Conservation (phyloP, 495 filamentous ascomycete genomes). For the Podospora bellae-mahoneyi region DNA sequence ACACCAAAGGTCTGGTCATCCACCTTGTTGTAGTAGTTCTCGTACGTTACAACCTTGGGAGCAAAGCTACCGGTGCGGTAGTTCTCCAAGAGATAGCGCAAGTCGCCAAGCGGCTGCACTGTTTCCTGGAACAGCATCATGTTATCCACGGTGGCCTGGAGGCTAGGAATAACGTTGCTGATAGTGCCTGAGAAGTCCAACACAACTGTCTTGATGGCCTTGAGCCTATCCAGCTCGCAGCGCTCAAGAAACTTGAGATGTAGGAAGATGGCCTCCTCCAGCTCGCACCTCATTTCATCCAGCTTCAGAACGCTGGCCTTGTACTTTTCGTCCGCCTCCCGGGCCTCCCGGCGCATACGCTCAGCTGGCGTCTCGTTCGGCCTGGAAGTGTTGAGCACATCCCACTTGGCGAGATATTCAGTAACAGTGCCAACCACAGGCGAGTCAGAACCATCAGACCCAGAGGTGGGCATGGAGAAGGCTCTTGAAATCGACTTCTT, state of each 20-base stretch:
- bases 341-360: constrained; percentile 80
- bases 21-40: constrained; percentile 98
- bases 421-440: constrained; percentile 72
- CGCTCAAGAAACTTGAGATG: constrained; percentile 96
- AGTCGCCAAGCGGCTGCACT: constrained; percentile 84
- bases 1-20: constrained; percentile 98
- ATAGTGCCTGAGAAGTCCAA: constrained; percentile 97
- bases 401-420: constrained; percentile 88
- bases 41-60: constrained; percentile 88
- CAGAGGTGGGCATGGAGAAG: constrained; percentile 55
- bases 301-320: constrained; percentile 79
- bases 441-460: constrained; percentile 61
- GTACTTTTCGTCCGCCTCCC: constrained; percentile 90
- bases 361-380: constrained; percentile 84
- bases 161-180: constrained; percentile 94
- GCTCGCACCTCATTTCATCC: constrained; percentile 82
- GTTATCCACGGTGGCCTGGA: constrained; percentile 92
- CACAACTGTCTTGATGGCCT: constrained; percentile 96
- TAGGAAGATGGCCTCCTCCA: constrained; percentile 90
- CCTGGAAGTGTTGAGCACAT: constrained; percentile 81
- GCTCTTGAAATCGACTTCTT: constrained; percentile 73
- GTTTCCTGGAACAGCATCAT: constrained; percentile 99
- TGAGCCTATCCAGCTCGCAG: constrained; percentile 92
- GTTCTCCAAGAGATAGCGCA: constrained; percentile 95
- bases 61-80: constrained; percentile 92